Evolutionary conservation across 1,139 yeast genomes (phyloP).

Genomic region (Arxiozyma slooffiae): DNA sequence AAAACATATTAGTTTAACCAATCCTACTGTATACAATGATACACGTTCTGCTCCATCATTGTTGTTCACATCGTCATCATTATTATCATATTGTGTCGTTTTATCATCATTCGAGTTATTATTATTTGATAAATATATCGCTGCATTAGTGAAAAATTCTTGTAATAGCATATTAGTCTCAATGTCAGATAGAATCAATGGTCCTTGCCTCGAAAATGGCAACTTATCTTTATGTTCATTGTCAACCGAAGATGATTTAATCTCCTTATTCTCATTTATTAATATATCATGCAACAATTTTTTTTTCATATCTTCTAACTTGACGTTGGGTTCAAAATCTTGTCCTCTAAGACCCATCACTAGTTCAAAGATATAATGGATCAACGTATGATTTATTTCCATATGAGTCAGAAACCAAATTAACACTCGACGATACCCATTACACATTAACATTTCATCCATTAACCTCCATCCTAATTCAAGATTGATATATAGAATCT

Average conservation of each 20-base stretch:
- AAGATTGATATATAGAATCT: constrained; percentile 35
- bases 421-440: constrained; percentile 50
- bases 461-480: constrained; percentile 44
- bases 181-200: constrained; percentile 41
- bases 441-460: constrained; percentile 62
- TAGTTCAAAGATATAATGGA: constrained; percentile 54
- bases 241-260: background rate
- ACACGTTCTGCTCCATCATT: constrained; percentile 31
- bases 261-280: background rate
- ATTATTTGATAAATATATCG: constrained; percentile 33
- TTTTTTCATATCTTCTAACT: constrained; percentile 14
- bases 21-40: constrained; percentile 40
- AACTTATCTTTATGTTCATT: constrained; percentile 24
- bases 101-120: constrained; percentile 2
- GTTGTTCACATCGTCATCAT: constrained; percentile 30
- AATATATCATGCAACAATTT: constrained; percentile 7
- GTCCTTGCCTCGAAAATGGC: constrained; percentile 47
- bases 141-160: constrained; percentile 51
- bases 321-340: constrained; percentile 12
- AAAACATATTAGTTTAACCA: constrained; percentile 47
- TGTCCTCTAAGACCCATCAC: constrained; percentile 46
- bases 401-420: constrained; percentile 59
- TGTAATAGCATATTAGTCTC: constrained; percentile 61
- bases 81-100: constrained; percentile 1
- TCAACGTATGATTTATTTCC: constrained; percentile 43